Conservation (phyloP, 345 rosid species). For the Ailanthus altissimus region DNA sequence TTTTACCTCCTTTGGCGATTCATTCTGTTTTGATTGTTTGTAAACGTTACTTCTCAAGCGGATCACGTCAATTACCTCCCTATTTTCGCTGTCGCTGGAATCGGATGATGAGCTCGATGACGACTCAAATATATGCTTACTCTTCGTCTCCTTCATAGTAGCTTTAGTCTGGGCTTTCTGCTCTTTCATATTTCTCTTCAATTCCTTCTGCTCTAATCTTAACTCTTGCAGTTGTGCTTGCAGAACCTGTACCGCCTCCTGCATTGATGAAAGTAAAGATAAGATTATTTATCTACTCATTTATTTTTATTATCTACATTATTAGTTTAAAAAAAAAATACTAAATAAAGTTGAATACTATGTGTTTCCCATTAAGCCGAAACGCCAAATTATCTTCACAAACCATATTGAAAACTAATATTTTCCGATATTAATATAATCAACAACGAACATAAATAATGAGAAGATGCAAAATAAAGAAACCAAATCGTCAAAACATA, state of each 20-base stretch:
- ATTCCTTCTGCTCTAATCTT: slow-evolving; percentile 50
- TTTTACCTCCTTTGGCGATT: background rate
- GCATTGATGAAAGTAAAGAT: slow-evolving; percentile 16
- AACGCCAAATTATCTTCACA: too few relatives aligned
- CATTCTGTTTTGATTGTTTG: background rate
- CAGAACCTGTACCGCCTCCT: slow-evolving; percentile 59
- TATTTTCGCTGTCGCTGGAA: slow-evolving; percentile 58
- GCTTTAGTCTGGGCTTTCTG: slow-evolving; percentile 48
- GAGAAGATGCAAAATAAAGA: too few relatives aligned
- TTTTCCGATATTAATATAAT: too few relatives aligned
- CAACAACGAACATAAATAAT: too few relatives aligned
- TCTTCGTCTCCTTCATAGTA: slow-evolving; percentile 28
- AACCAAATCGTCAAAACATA: background rate
- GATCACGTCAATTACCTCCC: slow-evolving; percentile 55
- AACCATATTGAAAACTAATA: too few relatives aligned
- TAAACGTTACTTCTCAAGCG: slow-evolving; percentile 26
- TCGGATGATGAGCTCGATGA: slow-evolving; percentile 31
- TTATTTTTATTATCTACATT: background rate
- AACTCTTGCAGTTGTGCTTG: slow-evolving; percentile 49
- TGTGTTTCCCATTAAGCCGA: too few relatives aligned
- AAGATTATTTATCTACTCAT: background rate
- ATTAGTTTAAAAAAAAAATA: background rate
- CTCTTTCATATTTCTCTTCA: slow-evolving; percentile 52
- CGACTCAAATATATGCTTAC: slow-evolving; percentile 22
- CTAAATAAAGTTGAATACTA: too few relatives aligned